Percentiles rank a stretch among this genome's conserved stretches.
These are phyloP conservation scores for Boletales sp. DNA, from an alignment of 768 basidiomycete genomes.

Conservation along the genomic window DNA sequence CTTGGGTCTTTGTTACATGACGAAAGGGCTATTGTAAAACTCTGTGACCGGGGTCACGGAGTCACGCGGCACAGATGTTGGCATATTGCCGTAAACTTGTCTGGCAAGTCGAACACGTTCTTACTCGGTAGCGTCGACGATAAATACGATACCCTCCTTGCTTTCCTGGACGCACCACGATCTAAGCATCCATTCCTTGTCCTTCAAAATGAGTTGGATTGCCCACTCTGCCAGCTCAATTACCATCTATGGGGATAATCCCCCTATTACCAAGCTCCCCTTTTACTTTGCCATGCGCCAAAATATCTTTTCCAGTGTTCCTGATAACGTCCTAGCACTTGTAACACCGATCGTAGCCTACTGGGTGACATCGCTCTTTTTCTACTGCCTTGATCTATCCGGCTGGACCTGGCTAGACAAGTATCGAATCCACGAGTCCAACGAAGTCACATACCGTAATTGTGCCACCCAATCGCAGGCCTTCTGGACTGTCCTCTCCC, in stretches of 20 bases:
- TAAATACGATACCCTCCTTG: no score
- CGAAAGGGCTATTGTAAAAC: no score
- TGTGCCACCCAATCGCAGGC: conserved; percentile 70
- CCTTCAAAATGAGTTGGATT: not conserved
- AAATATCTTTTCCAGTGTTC: conserved; percentile 50
- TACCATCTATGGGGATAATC: conserved; percentile 30
- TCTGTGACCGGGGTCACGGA: no score
- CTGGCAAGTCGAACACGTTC: no score
- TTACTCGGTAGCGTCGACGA: no score
- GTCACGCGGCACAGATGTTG: no score
- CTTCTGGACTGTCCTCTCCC: conserved; percentile 74
- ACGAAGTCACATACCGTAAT: conserved; percentile 73
- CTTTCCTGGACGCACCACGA: no score
- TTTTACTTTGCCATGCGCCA: conserved; percentile 52
- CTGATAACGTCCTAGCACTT: conserved; percentile 72
- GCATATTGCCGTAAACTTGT: no score
- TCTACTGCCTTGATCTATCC: conserved; percentile 78
- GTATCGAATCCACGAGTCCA: conserved; percentile 84
- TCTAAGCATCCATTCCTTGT: not conserved
- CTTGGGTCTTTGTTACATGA: no score
- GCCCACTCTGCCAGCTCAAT: conserved; percentile 34
- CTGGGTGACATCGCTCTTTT: conserved; percentile 78
- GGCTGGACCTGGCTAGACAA: conserved; percentile 75
- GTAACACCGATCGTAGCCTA: conserved; percentile 76
- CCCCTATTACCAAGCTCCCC: conserved; percentile 35